Evolutionary conservation across 768 basidiomycete genomes (phyloP).

Genomic region (Suillus subluteus): DNA sequence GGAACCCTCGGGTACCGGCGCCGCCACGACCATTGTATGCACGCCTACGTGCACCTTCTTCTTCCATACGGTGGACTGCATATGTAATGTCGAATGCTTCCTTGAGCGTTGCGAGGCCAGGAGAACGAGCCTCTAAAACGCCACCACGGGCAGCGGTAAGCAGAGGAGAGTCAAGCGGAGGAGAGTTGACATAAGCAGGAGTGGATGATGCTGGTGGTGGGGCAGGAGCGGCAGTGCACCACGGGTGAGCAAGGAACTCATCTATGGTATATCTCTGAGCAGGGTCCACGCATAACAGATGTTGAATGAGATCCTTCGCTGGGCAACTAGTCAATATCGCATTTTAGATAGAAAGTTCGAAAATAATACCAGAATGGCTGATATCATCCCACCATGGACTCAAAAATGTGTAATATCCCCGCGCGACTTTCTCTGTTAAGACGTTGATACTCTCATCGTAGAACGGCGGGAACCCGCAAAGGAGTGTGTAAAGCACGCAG

Average conservation of each 20-base stretch:
- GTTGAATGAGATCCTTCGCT: conserved; percentile 96
- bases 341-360: conserved; percentile 4
- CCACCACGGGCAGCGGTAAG: conserved; percentile 80
- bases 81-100: conserved; percentile 99
- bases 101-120: conserved; percentile 90
- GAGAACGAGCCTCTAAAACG: conserved; percentile 80
- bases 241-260: conserved; percentile 95
- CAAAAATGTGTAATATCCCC: conserved; percentile 96
- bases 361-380: conserved; percentile 64
- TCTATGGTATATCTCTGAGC: conserved; percentile 96
- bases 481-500: conserved; percentile 97
- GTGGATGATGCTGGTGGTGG: conserved; percentile 65
- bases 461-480: conserved; percentile 98
- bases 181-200: conserved; percentile 51
- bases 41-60: conserved; percentile 88
- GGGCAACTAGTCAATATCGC: conserved; percentile 20
- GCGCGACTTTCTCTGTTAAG: conserved; percentile 96
- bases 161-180: conserved; percentile 85
- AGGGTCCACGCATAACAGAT: conserved; percentile 94
- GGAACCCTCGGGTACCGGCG: conserved; percentile 75
- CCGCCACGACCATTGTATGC: conserved; percentile 82
- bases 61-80: conserved; percentile 99
- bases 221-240: conserved; percentile 77
- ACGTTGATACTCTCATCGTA: conserved; percentile 99
- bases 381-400: conserved; percentile 99